Evolutionary conservation across 1,284 basidiomycete species (phyloP).

Genomic region (Ustilago esculenta): DNA sequence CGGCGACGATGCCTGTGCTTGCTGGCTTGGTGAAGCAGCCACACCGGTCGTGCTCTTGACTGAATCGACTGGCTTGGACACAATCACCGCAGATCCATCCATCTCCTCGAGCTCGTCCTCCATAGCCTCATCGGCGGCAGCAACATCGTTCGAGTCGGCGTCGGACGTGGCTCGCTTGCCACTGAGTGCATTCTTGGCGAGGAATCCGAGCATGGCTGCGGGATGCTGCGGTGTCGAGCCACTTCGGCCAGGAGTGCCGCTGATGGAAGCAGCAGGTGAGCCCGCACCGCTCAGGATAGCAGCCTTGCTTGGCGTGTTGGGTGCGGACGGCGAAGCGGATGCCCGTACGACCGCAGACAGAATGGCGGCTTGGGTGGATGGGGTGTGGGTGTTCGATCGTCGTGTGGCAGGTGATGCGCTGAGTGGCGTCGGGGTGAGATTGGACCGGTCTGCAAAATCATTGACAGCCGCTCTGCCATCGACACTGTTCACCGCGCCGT

Average conservation of each 20-base stretch:
- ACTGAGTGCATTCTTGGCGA: constrained; percentile 40
- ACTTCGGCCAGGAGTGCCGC: constrained; percentile 12
- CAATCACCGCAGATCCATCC: constrained; percentile 32
- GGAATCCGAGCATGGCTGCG: constrained; percentile 43
- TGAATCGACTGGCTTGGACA: constrained; percentile 8
- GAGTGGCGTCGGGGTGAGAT: constrained; percentile 20
- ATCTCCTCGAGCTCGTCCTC: constrained; percentile 20
- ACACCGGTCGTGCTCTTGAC: not conserved
- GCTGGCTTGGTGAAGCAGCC: constrained; percentile 1
- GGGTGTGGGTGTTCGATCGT: constrained; percentile 19
- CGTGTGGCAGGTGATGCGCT: constrained; percentile 42
- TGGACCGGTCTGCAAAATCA: constrained; percentile 13
- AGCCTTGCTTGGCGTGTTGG: constrained; percentile 22
- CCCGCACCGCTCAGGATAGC: not conserved
- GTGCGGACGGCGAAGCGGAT: constrained; percentile 38
- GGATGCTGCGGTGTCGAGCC: constrained; percentile 24
- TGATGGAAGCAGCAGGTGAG: constrained; percentile 5
- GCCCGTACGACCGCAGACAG: constrained; percentile 46
- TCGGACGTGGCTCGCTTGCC: constrained; percentile 1
- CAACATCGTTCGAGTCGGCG: not conserved
- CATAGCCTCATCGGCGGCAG: constrained; percentile 23
- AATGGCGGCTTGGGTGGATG: constrained; percentile 40
- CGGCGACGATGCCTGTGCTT: constrained; percentile 15
- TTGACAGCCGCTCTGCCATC: constrained; percentile 4
- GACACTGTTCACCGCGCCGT: not conserved